Evolutionary conservation across 495 filamentous ascomycete genomes (phyloP), one percentile per base, ranked within the genome.

Genomic region (Aspergillus homomorphus): DNA sequence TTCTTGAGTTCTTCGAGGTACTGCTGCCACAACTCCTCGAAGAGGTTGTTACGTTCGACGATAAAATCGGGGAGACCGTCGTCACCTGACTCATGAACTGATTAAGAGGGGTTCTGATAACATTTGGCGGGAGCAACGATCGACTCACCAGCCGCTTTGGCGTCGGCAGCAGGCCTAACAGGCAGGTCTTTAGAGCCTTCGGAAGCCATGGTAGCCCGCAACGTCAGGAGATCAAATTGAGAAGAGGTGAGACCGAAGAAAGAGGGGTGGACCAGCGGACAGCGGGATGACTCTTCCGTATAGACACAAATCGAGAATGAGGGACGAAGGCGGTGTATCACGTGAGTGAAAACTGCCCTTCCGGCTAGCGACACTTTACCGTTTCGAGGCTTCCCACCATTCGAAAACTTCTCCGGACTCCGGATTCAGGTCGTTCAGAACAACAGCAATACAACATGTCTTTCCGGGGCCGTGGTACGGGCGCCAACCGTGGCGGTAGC

Each of bases 1-100:
- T 66, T 69, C 52, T 80, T 73, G 53, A 89, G 68, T 50, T 94
- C 88, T 18, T 87, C 85, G 53, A 96, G 85, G 65, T 89, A 83
- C 70, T 89, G 80, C 59, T 88, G 85, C 82, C 92, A 96, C 23
- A 98, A 75, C 64, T 87, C 84, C 60, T 98, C 87, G 75, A 97
- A 98, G 7, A 98, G 73, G 24, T 85, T 77, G 66, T 97, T 88
- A 28, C 94, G 87, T 64, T 92, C 82, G 62, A 90, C 75, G 60
- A 97, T 80, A 72, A 89, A 96, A n/a, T 85, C 81, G 20, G 93
- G 88, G 26, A 86, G 78, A n/a, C 84, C 82, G 42, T 80, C 68
- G 58, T 62, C 42, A 50, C 62, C 61, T 60, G 63, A 55, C 45
- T 65, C 64, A 60, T 60, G 38, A 54, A 54, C 49, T 63, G 46